A percentile compares a stretch with the other conserved stretches of the same genome.
Evolutionary conservation across 2,329 filamentous ascomycete species (phyloP).

Genomic region (Massarina eburnea): DNA sequence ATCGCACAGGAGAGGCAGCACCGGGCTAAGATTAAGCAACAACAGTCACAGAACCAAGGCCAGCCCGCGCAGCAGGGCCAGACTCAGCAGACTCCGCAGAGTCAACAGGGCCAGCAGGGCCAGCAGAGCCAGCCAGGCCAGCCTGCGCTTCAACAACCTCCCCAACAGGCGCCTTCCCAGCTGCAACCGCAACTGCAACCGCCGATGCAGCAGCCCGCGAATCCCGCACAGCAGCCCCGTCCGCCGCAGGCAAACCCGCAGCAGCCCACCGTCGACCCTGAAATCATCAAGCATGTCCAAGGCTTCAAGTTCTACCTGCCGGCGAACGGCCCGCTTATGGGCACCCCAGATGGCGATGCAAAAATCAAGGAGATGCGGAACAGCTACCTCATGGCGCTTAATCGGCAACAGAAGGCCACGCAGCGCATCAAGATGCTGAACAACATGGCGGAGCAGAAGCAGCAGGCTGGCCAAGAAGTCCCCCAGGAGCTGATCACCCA

Average conservation of each 20-base stretch:
- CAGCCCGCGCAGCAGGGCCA: constrained; percentile 26
- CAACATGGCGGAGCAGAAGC: constrained; percentile 33
- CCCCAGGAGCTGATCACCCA: constrained; percentile 29
- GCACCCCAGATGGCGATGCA: constrained; percentile 39
- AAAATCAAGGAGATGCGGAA: constrained; percentile 41
- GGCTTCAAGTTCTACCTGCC: constrained; percentile 39
- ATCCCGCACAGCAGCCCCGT: constrained; percentile 13
- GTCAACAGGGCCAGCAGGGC: constrained; percentile 31
- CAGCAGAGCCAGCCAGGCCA: constrained; percentile 19
- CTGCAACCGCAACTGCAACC: constrained; percentile 22
- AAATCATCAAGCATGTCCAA: constrained; percentile 42
- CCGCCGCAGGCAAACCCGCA: constrained; percentile 8
- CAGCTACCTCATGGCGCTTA: constrained; percentile 38
- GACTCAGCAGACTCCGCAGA: constrained; percentile 25
- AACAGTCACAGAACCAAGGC: constrained; percentile 21
- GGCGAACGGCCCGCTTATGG: constrained; percentile 23
- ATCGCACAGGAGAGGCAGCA: constrained; percentile 52
- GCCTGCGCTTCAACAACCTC: constrained; percentile 5
- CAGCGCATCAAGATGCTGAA: constrained; percentile 28
- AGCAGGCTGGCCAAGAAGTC: constrained; percentile 36
- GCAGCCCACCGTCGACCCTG: constrained; percentile 25
- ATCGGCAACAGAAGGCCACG: constrained; percentile 32
- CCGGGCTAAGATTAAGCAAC: constrained; percentile 40
- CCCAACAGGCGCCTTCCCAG: constrained; percentile 7
- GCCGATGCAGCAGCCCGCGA: constrained; percentile 10